Base-by-base conservation (phyloP, 2,329 filamentous ascomycete species). In the Amphichorda felina region DNA sequence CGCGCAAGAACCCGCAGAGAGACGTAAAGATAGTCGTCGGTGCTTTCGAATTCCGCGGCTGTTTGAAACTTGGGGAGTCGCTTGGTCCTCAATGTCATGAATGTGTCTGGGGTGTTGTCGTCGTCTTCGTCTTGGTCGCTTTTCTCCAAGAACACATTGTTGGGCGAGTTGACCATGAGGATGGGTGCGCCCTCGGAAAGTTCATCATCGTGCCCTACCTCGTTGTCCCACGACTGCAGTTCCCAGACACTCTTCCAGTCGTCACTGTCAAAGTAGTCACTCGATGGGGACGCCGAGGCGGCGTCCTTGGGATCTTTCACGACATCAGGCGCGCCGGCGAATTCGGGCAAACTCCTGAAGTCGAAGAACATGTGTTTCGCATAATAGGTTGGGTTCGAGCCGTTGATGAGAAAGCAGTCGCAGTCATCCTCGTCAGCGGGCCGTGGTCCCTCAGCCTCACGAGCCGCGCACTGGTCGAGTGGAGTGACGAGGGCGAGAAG, bases 1-100 rank as follows among this genome's bases (percentile, higher is more conserved):
- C 68, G 64, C 13, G 68, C 65, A 19, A 65, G 58, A 63, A 72
- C 67, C 30, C 70, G 64, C 26, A 70, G 37, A 2, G 56, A 58
- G 18, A 53, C 35, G 38, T 45, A 55, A 24, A 48, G 48, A 31
- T 54, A 59, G 16, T 43, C 39, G 2, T 38, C 37, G 2, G 41
- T 34, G 8, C 63, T 61, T 41, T 66, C 60, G 30, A 71, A 63
- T 45, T 71, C 67, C 19, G 64, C 58, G 3, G 65, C 53, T 5
- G 61, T 62, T 44, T 72, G 68, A 39, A 66, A 70, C 11, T 47
- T 40, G 4, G 43, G 33, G 17, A 65, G 50, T 4, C 66, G 62
- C 27, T 53, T 48, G 3, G 68, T 71, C 27, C 67, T 60, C 50
- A 71, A 51, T 10, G 62, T 66, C 38, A 71, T 46, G 46, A 55